phyloP scores from a whole-genome alignment of 176 grass and related monocot species.

The Raddia distichophylla region DNA sequence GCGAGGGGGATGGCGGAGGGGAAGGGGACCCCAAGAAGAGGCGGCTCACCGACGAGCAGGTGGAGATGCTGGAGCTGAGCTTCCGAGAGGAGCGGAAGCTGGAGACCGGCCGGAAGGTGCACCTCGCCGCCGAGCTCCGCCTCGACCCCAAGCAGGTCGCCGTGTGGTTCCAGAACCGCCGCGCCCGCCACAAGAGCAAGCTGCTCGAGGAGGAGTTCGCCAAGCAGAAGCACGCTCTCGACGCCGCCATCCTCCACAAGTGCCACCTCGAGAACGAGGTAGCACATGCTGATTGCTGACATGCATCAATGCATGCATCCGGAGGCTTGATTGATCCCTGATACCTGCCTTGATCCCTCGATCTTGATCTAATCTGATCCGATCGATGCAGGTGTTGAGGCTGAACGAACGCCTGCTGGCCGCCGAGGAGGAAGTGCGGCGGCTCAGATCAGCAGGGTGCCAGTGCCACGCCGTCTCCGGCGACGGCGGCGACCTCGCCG shows the following conservation, averaged over 20 bases:
- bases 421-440: constrained; percentile 65
- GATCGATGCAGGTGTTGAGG: constrained; percentile 62
- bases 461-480: constrained; percentile 32
- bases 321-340: no score
- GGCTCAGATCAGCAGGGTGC: constrained; percentile 44
- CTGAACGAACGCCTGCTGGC: constrained; percentile 62
- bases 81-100: constrained; percentile 90
- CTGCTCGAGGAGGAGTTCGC: constrained; percentile 89
- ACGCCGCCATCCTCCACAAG: constrained; percentile 72
- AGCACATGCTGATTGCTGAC: neutral
- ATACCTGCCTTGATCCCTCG: neutral
- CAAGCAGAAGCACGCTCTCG: constrained; percentile 86
- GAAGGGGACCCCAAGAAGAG: constrained; percentile 71
- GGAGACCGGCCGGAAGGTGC: constrained; percentile 87
- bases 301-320: no score
- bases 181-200: constrained; percentile 94
- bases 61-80: constrained; percentile 78
- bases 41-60: constrained; percentile 81
- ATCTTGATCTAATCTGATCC: neutral
- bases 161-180: constrained; percentile 98
- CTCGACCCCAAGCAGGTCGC: constrained; percentile 97
- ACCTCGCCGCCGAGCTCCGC: constrained; percentile 74
- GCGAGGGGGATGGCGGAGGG: constrained; percentile 24
- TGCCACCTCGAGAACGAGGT: constrained; percentile 99
- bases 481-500: constrained; percentile 27